A percentile compares a stretch with the other conserved stretches of the same genome.
phyloP scores from a whole-genome alignment of 1,284 basidiomycete genomes.

The Papiliotrema terrestris region DNA sequence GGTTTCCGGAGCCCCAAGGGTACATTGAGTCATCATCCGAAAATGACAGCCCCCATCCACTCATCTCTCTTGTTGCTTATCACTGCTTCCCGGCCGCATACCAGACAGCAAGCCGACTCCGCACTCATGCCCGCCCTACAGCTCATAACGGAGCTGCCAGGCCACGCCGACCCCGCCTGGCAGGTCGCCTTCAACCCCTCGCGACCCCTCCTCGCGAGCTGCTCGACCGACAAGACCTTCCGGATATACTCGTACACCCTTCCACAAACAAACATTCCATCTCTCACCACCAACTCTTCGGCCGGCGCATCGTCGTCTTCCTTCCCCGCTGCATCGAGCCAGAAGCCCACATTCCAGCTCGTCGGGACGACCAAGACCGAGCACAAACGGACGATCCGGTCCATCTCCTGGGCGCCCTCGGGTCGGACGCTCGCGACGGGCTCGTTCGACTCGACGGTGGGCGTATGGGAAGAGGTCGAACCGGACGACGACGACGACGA shows the following conservation, averaged over 20 bases:
- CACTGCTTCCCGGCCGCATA: background rate
- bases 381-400: conserved; percentile 87
- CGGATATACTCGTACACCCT: conserved; percentile 71
- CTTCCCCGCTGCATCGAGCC: conserved; percentile 22
- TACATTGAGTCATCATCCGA: background rate
- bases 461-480: conserved; percentile 76
- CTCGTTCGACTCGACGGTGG: conserved; percentile 91
- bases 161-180: conserved; percentile 87
- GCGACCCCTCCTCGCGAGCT: conserved; percentile 79
- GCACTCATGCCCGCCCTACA: conserved; percentile 35
- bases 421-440: conserved; percentile 87
- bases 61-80: background rate
- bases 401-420: conserved; percentile 84
- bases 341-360: conserved; percentile 55
- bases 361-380: conserved; percentile 69
- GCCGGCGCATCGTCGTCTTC: conserved; percentile 6
- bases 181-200: conserved; percentile 85
- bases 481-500: conserved; percentile 50
- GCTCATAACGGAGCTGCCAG: conserved; percentile 47
- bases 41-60: background rate
- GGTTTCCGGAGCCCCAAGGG: background rate
- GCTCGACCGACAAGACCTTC: conserved; percentile 90
- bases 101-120: background rate
- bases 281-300: background rate
- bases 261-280: conserved; percentile 6